Evolutionary conservation across 208 protist genomes (phyloP).

Genomic region (Acanthamoeba divionensis): DNA sequence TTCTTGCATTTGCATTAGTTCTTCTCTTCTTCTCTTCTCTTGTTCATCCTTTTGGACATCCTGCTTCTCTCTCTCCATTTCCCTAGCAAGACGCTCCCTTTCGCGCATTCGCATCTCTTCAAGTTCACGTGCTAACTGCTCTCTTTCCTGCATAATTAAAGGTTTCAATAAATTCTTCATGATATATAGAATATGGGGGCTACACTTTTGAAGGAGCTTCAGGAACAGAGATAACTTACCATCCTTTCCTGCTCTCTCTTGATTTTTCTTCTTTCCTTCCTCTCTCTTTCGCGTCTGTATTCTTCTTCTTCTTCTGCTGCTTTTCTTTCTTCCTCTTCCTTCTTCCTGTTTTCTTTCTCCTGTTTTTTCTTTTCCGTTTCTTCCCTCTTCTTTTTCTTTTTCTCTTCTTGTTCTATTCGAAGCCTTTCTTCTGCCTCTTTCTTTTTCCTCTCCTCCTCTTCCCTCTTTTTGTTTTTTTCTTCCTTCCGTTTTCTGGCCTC

Average conservation of each 20-base stretch:
- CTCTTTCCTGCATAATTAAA: background rate
- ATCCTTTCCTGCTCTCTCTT: background rate
- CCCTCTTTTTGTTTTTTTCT: background rate
- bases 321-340: background rate
- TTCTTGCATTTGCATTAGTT: too few species aligned
- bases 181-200: too few species aligned
- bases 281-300: background rate
- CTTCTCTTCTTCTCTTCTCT: background rate
- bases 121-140: background rate
- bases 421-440: background rate
- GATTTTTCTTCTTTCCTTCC: background rate
- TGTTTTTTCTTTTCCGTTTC: background rate
- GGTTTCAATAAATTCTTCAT: too few species aligned
- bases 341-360: background rate
- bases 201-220: too few species aligned
- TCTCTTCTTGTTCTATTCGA: background rate
- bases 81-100: background rate
- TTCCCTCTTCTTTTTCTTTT: background rate
- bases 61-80: background rate
- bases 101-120: background rate
- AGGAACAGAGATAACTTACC: too few species aligned
- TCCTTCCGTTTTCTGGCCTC: background rate
- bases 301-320: too few species aligned
- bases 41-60: background rate
- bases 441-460: background rate